Evolutionary conservation across 192 early-diverging fungal genomes (phyloP), one percentile per base, ranked within the genome.

Genomic region (Backusella tarrabulga): DNA sequence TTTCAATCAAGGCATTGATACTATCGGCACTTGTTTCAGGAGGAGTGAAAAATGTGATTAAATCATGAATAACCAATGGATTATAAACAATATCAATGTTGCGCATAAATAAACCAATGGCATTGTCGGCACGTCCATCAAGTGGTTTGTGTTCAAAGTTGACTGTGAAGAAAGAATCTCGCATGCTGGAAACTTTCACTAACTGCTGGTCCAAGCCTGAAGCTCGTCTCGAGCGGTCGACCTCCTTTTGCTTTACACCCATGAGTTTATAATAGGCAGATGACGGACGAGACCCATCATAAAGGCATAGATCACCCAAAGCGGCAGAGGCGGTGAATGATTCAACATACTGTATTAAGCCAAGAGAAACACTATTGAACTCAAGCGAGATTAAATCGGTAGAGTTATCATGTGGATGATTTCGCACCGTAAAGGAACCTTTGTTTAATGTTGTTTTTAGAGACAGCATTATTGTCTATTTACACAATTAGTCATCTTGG

Each of bases 71-170:
- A 2, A 93, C 88, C 7, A 83, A 79, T 6, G 94, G 95, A 80
- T 96, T 96, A 83, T 97, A 94, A 12, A 97, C 85, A 71, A 98
- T 93, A 78, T 97, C 92, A 35, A 99, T 86, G 71, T 96, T 94
- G 38, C 94, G 89, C 89, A 97, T 96, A 52, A 90, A 89, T 60
- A 99, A 84, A 12, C 89, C 87, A 8, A 99, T 72, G 1, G 91
- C 93, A 71, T 95, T 92, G 78, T 97, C 96, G 0, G 95, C 97
- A 44, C 94, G 91, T 23, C 83, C 87, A 80, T 98, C 96, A n/a
- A 97, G 79, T 3, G 98, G 98, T 34, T 94, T 93, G 69, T 94
- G 88, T 75, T 98, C 97, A 84, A 96, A 93, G 11, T 83, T 84
- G 21, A 95, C 77, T 6, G 82, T 81, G 77, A 97, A 96, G 78